Percentiles rank a stretch among this genome's conserved stretches.
These are phyloP conservation scores for Choiromyces venosus DNA, from an alignment of 495 filamentous ascomycete genomes.

Conservation along the genomic window DNA sequence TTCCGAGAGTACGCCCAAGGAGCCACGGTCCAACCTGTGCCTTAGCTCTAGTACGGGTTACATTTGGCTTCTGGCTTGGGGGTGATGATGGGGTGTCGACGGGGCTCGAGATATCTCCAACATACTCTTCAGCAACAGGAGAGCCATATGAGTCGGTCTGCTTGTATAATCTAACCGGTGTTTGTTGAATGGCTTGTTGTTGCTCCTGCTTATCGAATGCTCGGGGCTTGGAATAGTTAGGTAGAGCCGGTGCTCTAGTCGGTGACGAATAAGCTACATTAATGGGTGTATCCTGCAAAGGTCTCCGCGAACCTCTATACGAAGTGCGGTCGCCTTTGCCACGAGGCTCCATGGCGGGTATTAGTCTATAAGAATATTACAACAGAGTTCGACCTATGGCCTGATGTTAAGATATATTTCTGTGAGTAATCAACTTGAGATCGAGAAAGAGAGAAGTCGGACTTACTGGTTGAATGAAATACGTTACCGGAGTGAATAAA, in stretches of 20 bases:
- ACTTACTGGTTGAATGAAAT: background rate
- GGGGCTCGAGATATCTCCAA: background rate
- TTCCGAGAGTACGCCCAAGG: conserved; percentile 76
- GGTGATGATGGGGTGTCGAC: background rate
- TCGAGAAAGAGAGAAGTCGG: background rate
- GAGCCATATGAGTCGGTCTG: background rate
- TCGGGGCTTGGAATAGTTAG: background rate
- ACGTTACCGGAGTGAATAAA: background rate
- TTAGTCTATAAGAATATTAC: background rate
- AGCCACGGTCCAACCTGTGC: conserved; percentile 60
- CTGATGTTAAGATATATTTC: background rate
- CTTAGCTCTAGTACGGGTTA: conserved; percentile 20
- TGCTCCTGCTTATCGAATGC: background rate
- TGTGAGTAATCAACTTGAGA: background rate
- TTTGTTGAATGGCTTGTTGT: background rate
- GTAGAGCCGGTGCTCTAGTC: conserved; percentile 3
- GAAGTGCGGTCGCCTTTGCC: conserved; percentile 10
- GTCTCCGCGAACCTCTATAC: conserved; percentile 12
- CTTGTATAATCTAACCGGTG: background rate
- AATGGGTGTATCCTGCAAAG: conserved; percentile 29
- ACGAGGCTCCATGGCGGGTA: conserved; percentile 17
- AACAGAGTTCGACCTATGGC: background rate
- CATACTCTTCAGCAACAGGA: background rate
- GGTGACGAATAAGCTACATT: conserved; percentile 25
- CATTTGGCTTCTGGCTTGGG: background rate